Evolutionary conservation across 139 green algal genomes (phyloP).

Genomic region (Coelastrella sp.): DNA sequence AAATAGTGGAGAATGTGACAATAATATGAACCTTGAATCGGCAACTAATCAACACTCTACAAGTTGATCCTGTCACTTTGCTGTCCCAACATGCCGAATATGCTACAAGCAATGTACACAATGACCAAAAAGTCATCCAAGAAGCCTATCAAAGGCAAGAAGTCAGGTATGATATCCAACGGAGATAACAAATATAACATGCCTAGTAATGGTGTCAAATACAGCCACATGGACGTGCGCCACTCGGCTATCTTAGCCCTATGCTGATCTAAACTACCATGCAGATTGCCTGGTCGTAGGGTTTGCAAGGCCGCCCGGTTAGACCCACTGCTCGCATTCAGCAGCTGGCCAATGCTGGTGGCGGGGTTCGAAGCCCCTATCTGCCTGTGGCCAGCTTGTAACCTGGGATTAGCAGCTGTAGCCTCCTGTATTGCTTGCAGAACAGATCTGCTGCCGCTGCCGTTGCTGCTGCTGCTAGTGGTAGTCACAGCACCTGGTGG

Average conservation of each 20-base stretch:
- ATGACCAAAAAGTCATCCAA: constrained; percentile 27
- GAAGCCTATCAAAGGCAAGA: constrained; percentile 16
- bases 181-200: constrained; percentile 28
- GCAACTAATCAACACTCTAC: neutral
- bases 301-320: neutral
- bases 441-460: neutral
- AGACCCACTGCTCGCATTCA: neutral
- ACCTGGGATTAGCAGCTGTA: neutral
- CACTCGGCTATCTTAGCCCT: constrained; percentile 33
- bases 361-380: neutral
- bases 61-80: neutral
- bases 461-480: constrained; percentile 4
- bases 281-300: neutral
- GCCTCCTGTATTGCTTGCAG: constrained; percentile 12
- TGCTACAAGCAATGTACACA: constrained; percentile 21
- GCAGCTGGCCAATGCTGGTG: neutral
- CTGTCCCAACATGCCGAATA: neutral
- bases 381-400: neutral
- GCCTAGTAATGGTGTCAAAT: constrained; percentile 16
- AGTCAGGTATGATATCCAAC: constrained; percentile 37
- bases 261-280: neutral
- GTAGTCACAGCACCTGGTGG: neutral
- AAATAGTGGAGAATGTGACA: too few species aligned
- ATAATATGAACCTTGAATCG: too few species aligned
- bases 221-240: constrained; percentile 29